Evolutionary conservation across 1,139 yeast genomes (phyloP), one percentile per base, ranked within the genome.

Genomic region (Entelexis paramagnoliae): DNA sequence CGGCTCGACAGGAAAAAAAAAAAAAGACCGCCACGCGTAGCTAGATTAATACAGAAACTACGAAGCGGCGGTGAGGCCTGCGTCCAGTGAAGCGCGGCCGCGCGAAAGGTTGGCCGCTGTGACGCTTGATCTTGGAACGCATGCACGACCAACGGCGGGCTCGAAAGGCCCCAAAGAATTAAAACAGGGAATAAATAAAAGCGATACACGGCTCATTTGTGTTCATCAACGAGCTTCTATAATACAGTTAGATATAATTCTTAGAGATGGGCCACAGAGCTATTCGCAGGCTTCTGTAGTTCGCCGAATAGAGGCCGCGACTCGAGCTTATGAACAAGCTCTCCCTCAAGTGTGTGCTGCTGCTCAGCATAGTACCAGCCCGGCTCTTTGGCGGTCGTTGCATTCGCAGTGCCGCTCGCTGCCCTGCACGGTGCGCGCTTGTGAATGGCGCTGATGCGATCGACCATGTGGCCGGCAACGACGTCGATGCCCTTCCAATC

Each of bases 401-500:
- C 4, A 26, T 29, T n/a, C n/a, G n/a, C 26, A 24, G 13, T 17
- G 24, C 24, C 6, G 30, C 6, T 36, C 6, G 8, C 40, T 1
- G 28, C 14, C 4, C 38, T 30, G 14, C 46, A 42, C 5, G 35
- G 20, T 19, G 46, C 19, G 20, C 19, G 32, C 11, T 10, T 16
- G n/a, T 42, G 36, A 10, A 32, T 9, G 13, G 35, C 36, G 14
- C 22, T 4, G 14, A 42, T 29, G 9, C 46, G 35, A 4, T 32
- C 36, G 11, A 42, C 19, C 46, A 42, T 42, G 20, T 42, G 46
- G 29, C 46, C 46, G 3, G 46, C 28, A 4, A 26, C 40, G n/a
- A 7, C n/a, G 26, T 51, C 52, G 4, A 6, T 9, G 26, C 16
- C 16, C 10, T 19, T 9, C 52, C 54, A 52, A 2, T 14, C 29